Evolutionary conservation across 148 eudicot species (phyloP), one percentile per base, ranked within the genome.

Genomic region (Limonium bicolor): DNA sequence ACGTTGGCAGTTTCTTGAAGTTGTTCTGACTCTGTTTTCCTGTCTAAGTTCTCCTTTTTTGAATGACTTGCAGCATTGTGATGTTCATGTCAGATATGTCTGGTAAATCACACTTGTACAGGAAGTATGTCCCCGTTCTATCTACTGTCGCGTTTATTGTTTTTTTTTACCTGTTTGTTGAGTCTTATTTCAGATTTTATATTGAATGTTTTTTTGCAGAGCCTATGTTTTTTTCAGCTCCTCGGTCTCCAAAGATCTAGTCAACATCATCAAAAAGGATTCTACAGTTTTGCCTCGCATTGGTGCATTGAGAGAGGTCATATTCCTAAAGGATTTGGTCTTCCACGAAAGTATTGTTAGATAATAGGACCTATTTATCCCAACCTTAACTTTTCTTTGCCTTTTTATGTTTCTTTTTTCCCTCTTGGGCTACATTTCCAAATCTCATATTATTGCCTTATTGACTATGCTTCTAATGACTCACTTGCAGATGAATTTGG

Each of bases 151-250:
- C 28, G n/a, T 4, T 55, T 39, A 25, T 26, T 31, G 24, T 15
- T 36, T 24, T 39, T 16, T 7, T 24, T 35, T 36, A 37, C 35
- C 50, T 5, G 13, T 36, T 12, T 56, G 40, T 3, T 18, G 6
- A 36, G 2, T 41, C 19, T 23, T 26, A 21, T 49, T 33, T n/a
- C 8, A 33, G 4, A 19, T 39, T 45, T 27, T n/a, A 47, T 38
- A 32, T 27, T 33, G 39, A 30, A 16, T 42, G 37, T 32, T 48
- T 51, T 35, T 36, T 46, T 63, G 51, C 60, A 88, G 96, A 64
- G 96, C 96, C 43, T 88, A 63, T 62, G 86, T 88, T 52, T 88
- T 79, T 55, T 83, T 88, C 65, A 83, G 96, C 69, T 88, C 96
- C 49, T 58, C 94, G 18, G 52, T 83, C 54, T 33, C 83, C 28